Evolutionary conservation across 129 eudicot species (phyloP).

Genomic region (Escallonia herrerae): DNA sequence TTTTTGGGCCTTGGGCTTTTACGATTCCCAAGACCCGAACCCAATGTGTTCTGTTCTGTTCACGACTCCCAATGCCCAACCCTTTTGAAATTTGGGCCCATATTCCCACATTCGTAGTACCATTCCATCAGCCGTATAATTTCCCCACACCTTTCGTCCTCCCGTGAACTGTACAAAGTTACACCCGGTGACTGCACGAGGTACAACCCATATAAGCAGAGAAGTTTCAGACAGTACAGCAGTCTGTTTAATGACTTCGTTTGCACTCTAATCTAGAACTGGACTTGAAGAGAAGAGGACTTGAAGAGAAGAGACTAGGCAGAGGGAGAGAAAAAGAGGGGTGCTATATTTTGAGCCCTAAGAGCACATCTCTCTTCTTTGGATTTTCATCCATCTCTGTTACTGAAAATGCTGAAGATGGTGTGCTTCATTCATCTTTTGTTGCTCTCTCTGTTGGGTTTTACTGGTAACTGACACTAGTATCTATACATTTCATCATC

Average conservation of each 20-base stretch:
- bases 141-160: not conserved
- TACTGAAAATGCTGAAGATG: conserved; percentile 29
- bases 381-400: conserved; percentile 6
- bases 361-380: not conserved
- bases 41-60: too few relatives aligned
- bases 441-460: conserved; percentile 19
- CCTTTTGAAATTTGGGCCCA: not conserved
- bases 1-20: too few relatives aligned
- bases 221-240: too few relatives aligned
- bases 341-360: too few relatives aligned
- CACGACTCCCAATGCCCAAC: too few relatives aligned
- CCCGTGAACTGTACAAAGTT: not conserved
- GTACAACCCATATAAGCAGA: not conserved
- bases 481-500: conserved; percentile 1
- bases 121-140: not conserved
- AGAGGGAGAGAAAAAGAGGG: not conserved
- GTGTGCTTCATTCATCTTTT: conserved; percentile 22
- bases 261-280: too few relatives aligned
- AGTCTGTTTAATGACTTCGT: too few relatives aligned
- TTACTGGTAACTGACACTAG: conserved; percentile 25
- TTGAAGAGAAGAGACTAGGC: not conserved
- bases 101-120: not conserved
- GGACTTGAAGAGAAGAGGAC: too few relatives aligned
- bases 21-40: too few relatives aligned
- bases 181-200: too few relatives aligned